phyloP scores from a whole-genome alignment of 139 green algal species.

The Chlamydomonas sp. region DNA sequence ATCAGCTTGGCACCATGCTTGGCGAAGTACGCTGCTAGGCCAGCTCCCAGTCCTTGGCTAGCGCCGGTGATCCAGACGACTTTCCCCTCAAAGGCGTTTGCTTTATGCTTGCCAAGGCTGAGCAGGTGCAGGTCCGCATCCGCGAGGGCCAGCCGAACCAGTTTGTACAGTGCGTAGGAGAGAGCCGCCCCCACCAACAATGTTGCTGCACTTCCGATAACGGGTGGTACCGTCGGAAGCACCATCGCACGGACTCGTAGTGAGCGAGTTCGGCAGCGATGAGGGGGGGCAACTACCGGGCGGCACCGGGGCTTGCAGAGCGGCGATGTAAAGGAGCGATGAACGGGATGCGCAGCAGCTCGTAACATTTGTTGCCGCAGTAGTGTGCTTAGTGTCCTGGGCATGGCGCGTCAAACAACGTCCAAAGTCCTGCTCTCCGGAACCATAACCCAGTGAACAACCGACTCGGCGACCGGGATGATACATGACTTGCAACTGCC shows the following conservation, averaged over 20 bases:
- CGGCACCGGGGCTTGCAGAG: no score
- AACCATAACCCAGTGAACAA: no score
- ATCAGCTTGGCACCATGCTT: conserved; percentile 65
- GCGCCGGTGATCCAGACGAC: conserved; percentile 89
- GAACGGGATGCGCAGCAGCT: no score
- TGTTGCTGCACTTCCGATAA: neutral
- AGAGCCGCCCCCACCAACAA: neutral
- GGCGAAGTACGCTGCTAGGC: conserved; percentile 48
- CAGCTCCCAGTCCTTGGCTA: conserved; percentile 77
- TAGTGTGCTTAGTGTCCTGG: no score
- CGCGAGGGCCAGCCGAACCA: conserved; percentile 29
- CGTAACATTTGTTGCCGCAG: no score
- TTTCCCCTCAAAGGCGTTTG: conserved; percentile 57
- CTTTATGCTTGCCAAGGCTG: neutral
- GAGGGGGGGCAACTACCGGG: no score
- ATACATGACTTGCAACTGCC: no score
- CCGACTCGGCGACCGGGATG: no score
- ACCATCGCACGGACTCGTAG: neutral
- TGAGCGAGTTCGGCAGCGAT: neutral
- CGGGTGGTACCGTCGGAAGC: neutral
- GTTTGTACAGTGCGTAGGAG: conserved; percentile 20
- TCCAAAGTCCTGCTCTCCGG: no score
- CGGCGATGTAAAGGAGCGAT: no score
- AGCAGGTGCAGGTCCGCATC: conserved; percentile 47
- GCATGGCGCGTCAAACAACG: no score